These are phyloP conservation scores for Neurospora tetrasperma DNA, from an alignment of 495 filamentous ascomycete species.

Conservation along the genomic window DNA sequence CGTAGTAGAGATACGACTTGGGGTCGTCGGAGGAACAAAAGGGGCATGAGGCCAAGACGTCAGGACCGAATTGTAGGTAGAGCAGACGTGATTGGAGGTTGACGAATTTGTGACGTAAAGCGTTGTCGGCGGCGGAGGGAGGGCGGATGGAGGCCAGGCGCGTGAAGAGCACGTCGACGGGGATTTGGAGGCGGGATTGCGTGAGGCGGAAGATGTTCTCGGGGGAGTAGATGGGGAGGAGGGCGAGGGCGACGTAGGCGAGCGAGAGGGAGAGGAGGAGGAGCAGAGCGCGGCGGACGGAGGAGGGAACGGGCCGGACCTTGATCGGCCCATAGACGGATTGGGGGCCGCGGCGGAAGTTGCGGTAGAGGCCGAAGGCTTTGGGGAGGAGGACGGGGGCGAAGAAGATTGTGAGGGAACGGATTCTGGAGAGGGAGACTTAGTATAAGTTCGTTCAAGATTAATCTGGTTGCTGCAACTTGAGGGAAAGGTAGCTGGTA, in stretches of 20 bases:
- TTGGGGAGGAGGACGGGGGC: slow-evolving; percentile 75
- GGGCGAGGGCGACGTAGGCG: slow-evolving; percentile 47
- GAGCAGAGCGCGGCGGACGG: slow-evolving; percentile 41
- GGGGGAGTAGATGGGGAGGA: slow-evolving; percentile 59
- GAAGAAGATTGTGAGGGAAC: slow-evolving; percentile 74
- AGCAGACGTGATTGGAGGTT: slow-evolving; percentile 63
- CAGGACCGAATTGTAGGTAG: slow-evolving; percentile 74
- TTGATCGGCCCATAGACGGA: slow-evolving; percentile 33
- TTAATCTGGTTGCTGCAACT: background rate
- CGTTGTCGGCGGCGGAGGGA: slow-evolving; percentile 51
- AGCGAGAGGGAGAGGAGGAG: slow-evolving; percentile 47
- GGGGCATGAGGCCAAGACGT: slow-evolving; percentile 57
- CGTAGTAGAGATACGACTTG: slow-evolving; percentile 67
- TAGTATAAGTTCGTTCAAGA: background rate
- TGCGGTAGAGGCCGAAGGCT: slow-evolving; percentile 59
- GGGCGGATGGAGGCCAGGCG: slow-evolving; percentile 59
- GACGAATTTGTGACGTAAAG: slow-evolving; percentile 55
- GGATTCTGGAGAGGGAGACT: slow-evolving; percentile 40
- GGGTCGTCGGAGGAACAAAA: slow-evolving; percentile 74
- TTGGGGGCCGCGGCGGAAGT: slow-evolving; percentile 36
- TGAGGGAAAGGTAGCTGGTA: background rate
- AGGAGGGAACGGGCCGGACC: slow-evolving; percentile 45
- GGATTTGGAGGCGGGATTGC: slow-evolving; percentile 71
- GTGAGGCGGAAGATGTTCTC: slow-evolving; percentile 76
- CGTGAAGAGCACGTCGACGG: slow-evolving; percentile 73